These are phyloP conservation scores for Epicoccum nigrum DNA, from an alignment of 2,329 filamentous ascomycete species.

Conservation along the genomic window DNA sequence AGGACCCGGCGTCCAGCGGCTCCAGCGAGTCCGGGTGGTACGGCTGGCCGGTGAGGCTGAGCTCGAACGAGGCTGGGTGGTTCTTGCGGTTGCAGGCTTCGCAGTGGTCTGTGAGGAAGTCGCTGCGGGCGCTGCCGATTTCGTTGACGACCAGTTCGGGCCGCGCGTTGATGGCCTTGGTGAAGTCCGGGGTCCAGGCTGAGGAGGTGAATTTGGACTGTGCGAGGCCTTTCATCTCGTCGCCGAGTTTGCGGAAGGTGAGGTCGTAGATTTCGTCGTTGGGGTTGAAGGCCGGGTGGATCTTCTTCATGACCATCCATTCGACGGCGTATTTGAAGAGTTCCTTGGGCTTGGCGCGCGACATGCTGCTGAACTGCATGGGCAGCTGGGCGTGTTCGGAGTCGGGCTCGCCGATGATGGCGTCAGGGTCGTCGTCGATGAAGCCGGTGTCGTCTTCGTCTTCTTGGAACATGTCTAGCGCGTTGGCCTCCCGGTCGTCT, in stretches of 20 bases:
- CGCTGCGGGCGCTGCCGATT: slow-evolving; percentile 19
- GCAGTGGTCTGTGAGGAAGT: slow-evolving; percentile 54
- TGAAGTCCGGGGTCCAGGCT: slow-evolving; percentile 72
- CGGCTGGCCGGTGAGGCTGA: slow-evolving; percentile 68
- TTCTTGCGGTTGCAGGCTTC: slow-evolving; percentile 73
- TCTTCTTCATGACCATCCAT: slow-evolving; percentile 80
- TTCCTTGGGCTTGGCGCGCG: slow-evolving; percentile 70
- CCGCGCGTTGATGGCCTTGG: slow-evolving; percentile 67
- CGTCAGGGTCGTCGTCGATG: slow-evolving; percentile 65
- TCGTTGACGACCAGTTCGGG: slow-evolving; percentile 60
- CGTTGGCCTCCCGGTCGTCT: slow-evolving; percentile 35
- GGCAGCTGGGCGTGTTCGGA: slow-evolving; percentile 67
- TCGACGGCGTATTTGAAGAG: slow-evolving; percentile 77
- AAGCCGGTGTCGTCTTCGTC: slow-evolving; percentile 68
- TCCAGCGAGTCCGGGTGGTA: slow-evolving; percentile 72
- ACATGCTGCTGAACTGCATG: slow-evolving; percentile 70
- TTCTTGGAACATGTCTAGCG: slow-evolving; percentile 56
- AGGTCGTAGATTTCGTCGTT: slow-evolving; percentile 69
- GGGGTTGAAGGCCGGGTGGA: slow-evolving; percentile 72
- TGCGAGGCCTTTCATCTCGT: slow-evolving; percentile 71
- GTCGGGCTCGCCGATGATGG: slow-evolving; percentile 51
- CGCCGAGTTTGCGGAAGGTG: slow-evolving; percentile 73
- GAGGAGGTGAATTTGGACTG: slow-evolving; percentile 75
- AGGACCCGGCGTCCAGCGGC: slow-evolving; percentile 55
- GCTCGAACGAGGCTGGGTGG: slow-evolving; percentile 69